Evolutionary conservation across 371 early-diverging fungal genomes (phyloP).

Genomic region (Rhizomucor miehei): DNA sequence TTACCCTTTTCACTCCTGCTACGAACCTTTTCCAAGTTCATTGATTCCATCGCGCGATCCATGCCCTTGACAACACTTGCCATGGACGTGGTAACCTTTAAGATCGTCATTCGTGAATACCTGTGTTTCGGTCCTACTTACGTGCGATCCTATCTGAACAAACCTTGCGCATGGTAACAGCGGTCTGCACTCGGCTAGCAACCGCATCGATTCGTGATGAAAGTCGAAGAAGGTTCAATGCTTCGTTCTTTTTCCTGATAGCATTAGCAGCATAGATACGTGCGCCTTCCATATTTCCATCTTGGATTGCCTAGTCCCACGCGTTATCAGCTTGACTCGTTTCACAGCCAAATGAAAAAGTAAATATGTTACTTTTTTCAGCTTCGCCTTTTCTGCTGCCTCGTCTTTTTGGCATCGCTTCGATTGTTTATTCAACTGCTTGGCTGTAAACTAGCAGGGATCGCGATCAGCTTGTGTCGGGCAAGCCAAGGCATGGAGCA

Average conservation of each 20-base stretch:
- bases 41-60: conserved; percentile 87
- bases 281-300: conserved; percentile 92
- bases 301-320: conserved; percentile 77
- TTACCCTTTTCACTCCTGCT: neutral
- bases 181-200: conserved; percentile 90
- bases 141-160: no score
- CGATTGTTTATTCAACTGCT: conserved; percentile 82
- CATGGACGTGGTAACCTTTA: conserved; percentile 70
- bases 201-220: conserved; percentile 92
- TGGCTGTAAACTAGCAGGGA: conserved; percentile 82
- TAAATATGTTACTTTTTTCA: conserved; percentile 74
- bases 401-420: conserved; percentile 88
- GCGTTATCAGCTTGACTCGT: neutral
- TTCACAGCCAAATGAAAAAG: neutral
- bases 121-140: neutral
- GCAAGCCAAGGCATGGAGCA: neutral
- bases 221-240: conserved; percentile 82
- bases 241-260: conserved; percentile 97
- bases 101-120: neutral
- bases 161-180: conserved; percentile 90
- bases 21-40: conserved; percentile 88
- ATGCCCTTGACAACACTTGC: conserved; percentile 85
- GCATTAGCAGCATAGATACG: conserved; percentile 93
- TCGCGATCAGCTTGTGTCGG: neutral
- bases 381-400: conserved; percentile 70